Percentiles rank a stretch among this genome's conserved stretches.
Evolutionary conservation across 371 early-diverging fungal species (phyloP).

Genomic region (Mortierella sp.): DNA sequence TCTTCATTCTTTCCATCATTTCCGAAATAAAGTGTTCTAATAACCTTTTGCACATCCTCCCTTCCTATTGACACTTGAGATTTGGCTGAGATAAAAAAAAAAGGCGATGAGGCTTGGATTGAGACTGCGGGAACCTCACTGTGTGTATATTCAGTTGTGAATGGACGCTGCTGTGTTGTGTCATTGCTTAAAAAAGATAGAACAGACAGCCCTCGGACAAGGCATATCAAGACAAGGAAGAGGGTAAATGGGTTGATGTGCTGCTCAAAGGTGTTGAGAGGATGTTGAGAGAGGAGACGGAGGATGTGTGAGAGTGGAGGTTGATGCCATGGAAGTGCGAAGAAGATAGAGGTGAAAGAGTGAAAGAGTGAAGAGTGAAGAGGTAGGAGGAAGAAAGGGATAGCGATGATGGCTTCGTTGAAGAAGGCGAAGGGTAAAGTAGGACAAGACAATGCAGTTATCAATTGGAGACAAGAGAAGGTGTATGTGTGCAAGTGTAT

Average conservation of each 20-base stretch:
- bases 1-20: neutral
- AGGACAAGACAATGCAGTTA: neutral
- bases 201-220: neutral
- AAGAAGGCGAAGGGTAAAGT: neutral
- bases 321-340: neutral
- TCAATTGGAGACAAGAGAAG: neutral
- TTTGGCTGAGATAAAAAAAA: neutral
- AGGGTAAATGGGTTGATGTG: neutral
- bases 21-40: neutral
- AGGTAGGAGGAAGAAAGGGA: neutral
- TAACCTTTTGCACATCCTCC: neutral
- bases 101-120: neutral
- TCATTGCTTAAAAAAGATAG: neutral
- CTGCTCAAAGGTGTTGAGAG: neutral
- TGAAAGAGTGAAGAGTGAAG: neutral
- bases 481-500: neutral
- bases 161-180: neutral
- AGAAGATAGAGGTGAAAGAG: neutral
- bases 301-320: neutral
- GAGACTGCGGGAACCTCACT: neutral
- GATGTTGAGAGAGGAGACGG: too few relatives aligned
- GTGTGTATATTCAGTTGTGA: neutral
- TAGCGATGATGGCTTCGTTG: neutral
- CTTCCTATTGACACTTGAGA: neutral
- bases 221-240: neutral